Evolutionary conservation across 2,329 filamentous ascomycete genomes (phyloP).

Genomic region (Lasiodiplodia sp.): DNA sequence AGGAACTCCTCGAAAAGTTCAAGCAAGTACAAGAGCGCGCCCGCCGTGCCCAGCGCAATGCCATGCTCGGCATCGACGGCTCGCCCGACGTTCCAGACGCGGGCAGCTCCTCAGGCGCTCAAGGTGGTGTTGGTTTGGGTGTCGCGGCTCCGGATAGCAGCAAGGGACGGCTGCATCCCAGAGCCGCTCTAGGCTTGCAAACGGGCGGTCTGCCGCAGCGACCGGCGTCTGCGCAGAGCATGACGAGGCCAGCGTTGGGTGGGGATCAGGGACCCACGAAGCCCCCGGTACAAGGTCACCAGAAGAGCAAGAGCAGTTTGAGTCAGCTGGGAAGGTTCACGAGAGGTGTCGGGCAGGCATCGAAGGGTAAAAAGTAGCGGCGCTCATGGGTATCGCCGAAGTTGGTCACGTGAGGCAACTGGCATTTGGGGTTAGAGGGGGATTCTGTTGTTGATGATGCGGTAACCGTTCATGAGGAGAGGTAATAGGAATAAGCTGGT

Average conservation of each 20-base stretch:
- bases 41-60: constrained; percentile 69
- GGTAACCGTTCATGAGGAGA: neutral
- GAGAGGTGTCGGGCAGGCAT: constrained; percentile 8
- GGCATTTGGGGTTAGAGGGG: neutral
- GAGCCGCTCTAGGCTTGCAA: constrained; percentile 2
- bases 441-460: constrained; percentile 3
- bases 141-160: constrained; percentile 28
- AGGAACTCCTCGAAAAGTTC: constrained; percentile 93
- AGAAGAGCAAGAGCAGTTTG: constrained; percentile 50
- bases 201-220: constrained; percentile 29
- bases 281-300: constrained; percentile 38
- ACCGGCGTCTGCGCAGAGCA: constrained; percentile 26
- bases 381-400: neutral
- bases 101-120: constrained; percentile 33
- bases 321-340: constrained; percentile 53
- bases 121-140: constrained; percentile 34
- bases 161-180: constrained; percentile 37
- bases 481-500: neutral
- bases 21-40: constrained; percentile 87
- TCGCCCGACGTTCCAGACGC: constrained; percentile 34
- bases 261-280: constrained; percentile 33
- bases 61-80: constrained; percentile 45
- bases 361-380: constrained; percentile 41
- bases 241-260: constrained; percentile 37
- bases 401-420: neutral